Evolutionary conservation across 345 rosid species (phyloP).

Genomic region (Angophora floribunda): DNA sequence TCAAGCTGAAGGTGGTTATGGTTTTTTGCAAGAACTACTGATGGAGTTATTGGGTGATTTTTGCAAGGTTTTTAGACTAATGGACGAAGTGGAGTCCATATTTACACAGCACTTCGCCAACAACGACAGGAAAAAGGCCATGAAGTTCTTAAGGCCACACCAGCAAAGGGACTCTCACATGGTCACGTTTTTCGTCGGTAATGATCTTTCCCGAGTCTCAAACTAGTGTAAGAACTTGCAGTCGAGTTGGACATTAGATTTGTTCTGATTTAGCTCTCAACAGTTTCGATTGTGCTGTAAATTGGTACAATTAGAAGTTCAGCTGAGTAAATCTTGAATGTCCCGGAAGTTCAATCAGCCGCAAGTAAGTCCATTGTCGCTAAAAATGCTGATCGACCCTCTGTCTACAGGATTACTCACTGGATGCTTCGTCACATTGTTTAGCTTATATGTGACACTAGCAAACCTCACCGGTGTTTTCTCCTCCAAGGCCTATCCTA

Average conservation of each 20-base stretch:
- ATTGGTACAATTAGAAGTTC: background rate
- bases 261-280: background rate
- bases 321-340: background rate
- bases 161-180: conserved; percentile 78
- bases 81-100: conserved; percentile 96
- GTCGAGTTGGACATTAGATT: background rate
- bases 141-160: conserved; percentile 87
- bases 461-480: conserved; percentile 80
- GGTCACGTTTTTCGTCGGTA: conserved; percentile 96
- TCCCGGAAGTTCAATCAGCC: background rate
- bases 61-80: conserved; percentile 61
- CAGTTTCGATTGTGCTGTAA: background rate
- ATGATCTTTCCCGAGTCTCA: background rate
- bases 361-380: background rate
- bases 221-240: background rate
- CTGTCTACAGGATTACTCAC: conserved; percentile 71
- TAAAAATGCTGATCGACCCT: background rate
- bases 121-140: conserved; percentile 91
- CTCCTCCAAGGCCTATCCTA: conserved; percentile 24
- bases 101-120: conserved; percentile 86
- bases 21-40: background rate
- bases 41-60: background rate
- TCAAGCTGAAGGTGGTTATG: background rate
- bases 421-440: conserved; percentile 77
- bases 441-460: conserved; percentile 61